Evolutionary conservation across 768 basidiomycete genomes (phyloP), one percentile per base, ranked within the genome.

Genomic region (Boletus rubescentipes): DNA sequence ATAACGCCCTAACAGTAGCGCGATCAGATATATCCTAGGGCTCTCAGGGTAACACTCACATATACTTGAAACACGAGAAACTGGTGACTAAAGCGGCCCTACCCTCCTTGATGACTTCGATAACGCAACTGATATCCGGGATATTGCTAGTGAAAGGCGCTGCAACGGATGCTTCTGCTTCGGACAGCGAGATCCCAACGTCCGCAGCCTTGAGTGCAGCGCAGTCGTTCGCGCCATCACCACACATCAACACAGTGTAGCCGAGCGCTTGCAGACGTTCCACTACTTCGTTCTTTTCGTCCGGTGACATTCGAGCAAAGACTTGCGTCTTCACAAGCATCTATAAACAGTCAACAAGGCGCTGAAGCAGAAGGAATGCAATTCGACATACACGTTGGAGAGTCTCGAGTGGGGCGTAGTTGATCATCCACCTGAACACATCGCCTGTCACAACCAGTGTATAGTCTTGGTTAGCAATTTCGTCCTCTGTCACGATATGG

Each of bases 61-160:
- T 99, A 66, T 98, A 99, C 73, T 99, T 99, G 85, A 99, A 99
- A 74, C 96, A 98, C 61, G 93, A 95, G 73, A 99, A 99, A 69
- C 93, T 96, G 1, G 97, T 98, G 49, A 97, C 96, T 49, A 99
- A 77, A 1, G 97, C 96, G 9, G 93, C 92, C 40, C 97, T 80
- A 9, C 97, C 97, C 67, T 99, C 96, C 65, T 88, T 93, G 75
- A 99, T 95, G 47, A 99, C 90, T 61, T 98, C 94, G 30, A 98
- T 79, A 40, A 98, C 92, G 67, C 97, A 99, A 39, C 89, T 83
- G 64, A 99, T 95, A 71, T 99, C 97, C 2, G 97, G 91, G 1
- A 85, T 91, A 41, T 86, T 87, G 57, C 90, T 89, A 6, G 97
- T 98, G 70, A 99, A 98, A 0, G 97, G 97, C 7, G 97, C 97